A percentile compares a stretch with the other conserved stretches of the same genome.
phyloP scores from a whole-genome alignment of 179 eudicot species.

The Amaranthus tricolor region DNA sequence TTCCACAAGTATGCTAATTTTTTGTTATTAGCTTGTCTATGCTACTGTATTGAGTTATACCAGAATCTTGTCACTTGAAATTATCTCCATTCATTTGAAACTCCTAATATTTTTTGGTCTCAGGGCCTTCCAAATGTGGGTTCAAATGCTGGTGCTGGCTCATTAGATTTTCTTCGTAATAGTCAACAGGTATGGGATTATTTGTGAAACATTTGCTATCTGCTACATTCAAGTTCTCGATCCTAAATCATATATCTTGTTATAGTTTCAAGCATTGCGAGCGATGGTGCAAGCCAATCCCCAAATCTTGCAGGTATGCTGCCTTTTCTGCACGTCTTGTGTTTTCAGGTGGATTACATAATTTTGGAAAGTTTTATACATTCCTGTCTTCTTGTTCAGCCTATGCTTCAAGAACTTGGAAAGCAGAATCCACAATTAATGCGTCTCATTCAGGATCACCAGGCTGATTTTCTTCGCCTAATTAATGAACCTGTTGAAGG shows the following conservation, averaged over 20 bases:
- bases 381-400: slow-evolving; percentile 47
- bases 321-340: not conserved
- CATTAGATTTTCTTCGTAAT: slow-evolving; percentile 79
- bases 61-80: not conserved
- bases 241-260: not conserved
- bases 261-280: slow-evolving; percentile 86
- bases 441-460: slow-evolving; percentile 95
- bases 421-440: slow-evolving; percentile 90
- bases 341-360: not conserved
- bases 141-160: slow-evolving; percentile 71
- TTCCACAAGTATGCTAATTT: slow-evolving; percentile 64
- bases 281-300: slow-evolving; percentile 98
- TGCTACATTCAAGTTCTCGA: not conserved
- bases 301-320: slow-evolving; percentile 83
- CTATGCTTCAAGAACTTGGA: slow-evolving; percentile 97
- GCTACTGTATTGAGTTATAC: not conserved
- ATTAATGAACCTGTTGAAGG: slow-evolving; percentile 96
- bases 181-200: slow-evolving; percentile 65
- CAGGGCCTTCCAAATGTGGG: slow-evolving; percentile 93
- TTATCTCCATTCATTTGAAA: not conserved
- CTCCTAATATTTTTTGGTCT: slow-evolving; percentile 8
- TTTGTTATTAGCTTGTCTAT: not conserved
- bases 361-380: slow-evolving; percentile 9
- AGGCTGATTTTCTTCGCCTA: slow-evolving; percentile 85
- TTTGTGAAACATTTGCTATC: not conserved